Evolutionary conservation across 2,329 filamentous ascomycete species (phyloP).

Genomic region (Talaromyces sp.): DNA sequence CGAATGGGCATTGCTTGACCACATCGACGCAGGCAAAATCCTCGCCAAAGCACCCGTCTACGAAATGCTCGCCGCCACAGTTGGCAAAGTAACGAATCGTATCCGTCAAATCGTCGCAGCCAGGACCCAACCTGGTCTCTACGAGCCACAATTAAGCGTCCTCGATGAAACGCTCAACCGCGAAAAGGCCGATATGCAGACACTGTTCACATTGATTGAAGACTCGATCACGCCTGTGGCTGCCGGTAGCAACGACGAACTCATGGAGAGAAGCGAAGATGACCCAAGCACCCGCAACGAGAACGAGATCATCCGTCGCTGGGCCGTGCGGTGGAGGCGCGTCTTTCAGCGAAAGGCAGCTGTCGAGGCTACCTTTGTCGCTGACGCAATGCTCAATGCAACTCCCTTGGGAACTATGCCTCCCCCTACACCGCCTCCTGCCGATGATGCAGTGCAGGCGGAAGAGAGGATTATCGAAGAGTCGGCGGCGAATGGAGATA

Average conservation of each 20-base stretch:
- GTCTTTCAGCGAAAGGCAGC: constrained; percentile 78
- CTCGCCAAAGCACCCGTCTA: constrained; percentile 75
- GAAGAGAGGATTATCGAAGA: constrained; percentile 16
- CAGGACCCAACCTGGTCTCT: constrained; percentile 55
- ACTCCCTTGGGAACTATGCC: constrained; percentile 40
- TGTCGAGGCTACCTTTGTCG: constrained; percentile 74
- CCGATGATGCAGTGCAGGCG: not conserved
- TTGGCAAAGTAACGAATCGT: constrained; percentile 83
- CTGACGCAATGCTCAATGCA: constrained; percentile 52
- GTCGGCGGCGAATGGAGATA: constrained; percentile 28
- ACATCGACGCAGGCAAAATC: constrained; percentile 59
- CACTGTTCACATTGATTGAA: constrained; percentile 76
- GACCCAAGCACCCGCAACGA: constrained; percentile 46
- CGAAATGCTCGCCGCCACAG: constrained; percentile 84
- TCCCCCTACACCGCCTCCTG: constrained; percentile 28
- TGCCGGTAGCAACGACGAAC: constrained; percentile 66
- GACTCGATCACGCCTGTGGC: constrained; percentile 72
- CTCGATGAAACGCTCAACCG: constrained; percentile 64
- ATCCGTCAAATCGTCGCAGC: constrained; percentile 73
- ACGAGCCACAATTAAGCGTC: constrained; percentile 52
- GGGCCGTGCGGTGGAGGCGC: constrained; percentile 81
- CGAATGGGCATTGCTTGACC: constrained; percentile 78
- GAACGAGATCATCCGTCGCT: constrained; percentile 66
- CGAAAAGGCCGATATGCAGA: constrained; percentile 70
- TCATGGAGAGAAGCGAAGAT: constrained; percentile 64